Percentiles rank a stretch among this genome's conserved stretches.
phyloP scores from a whole-genome alignment of 208 protist genomes.

The Crithidia bombi region DNA sequence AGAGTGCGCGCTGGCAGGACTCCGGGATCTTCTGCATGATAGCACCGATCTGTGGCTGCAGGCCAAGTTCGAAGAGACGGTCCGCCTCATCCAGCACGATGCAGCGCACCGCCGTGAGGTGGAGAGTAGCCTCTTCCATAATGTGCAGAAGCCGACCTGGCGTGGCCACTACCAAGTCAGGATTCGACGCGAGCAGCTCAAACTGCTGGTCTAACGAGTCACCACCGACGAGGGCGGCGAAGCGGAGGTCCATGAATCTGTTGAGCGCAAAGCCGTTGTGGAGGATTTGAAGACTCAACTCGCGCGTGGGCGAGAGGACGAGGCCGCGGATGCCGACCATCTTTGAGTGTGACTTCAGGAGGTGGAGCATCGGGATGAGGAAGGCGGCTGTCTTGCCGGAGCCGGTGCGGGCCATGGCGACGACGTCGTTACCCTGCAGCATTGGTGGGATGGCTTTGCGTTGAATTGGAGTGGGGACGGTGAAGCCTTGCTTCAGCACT shows the following conservation, averaged over 20 bases:
- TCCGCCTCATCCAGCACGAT: constrained; percentile 99
- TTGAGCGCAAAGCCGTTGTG: constrained; percentile 95
- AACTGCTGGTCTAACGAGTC: constrained; percentile 98
- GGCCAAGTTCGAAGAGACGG: constrained; percentile 98
- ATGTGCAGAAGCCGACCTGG: constrained; percentile 99
- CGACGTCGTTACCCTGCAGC: constrained; percentile 96
- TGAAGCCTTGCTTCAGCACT: constrained; percentile 96
- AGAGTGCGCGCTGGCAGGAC: constrained; percentile 96
- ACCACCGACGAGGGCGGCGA: constrained; percentile 97
- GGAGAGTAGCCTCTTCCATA: constrained; percentile 94
- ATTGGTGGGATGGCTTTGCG: constrained; percentile 95
- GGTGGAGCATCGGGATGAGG: constrained; percentile 97
- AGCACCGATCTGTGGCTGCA: constrained; percentile 94
- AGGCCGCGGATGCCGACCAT: constrained; percentile 96
- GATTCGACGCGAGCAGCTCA: constrained; percentile 94
- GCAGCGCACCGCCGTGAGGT: constrained; percentile 91
- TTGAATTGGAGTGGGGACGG: constrained; percentile 99
- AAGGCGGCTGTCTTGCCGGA: constrained; percentile 99
- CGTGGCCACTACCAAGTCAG: constrained; percentile 99
- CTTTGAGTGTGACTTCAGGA: constrained; percentile 90
- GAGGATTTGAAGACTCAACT: constrained; percentile 98
- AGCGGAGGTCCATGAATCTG: constrained; percentile 93
- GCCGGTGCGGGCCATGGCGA: constrained; percentile 99
- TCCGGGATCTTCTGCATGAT: constrained; percentile 96
- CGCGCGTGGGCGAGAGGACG: constrained; percentile 98